Evolutionary conservation across 2,329 filamentous ascomycete species (phyloP).

Genomic region (Bipolaris sorokiniana): DNA sequence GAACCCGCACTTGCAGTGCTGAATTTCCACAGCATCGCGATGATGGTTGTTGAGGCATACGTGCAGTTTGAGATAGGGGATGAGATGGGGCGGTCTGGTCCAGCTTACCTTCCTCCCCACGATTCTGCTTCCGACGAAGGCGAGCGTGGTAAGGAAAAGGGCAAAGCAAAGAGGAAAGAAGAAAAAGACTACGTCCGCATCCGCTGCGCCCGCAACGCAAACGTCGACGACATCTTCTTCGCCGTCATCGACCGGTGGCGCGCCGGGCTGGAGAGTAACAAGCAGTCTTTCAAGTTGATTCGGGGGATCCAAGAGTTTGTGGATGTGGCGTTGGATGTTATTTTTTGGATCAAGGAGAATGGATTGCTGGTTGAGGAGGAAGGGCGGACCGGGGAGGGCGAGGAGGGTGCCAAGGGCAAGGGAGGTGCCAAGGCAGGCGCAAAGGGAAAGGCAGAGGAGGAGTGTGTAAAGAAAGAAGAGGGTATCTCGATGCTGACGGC

Average conservation of each 20-base stretch:
- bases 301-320: conserved; percentile 43
- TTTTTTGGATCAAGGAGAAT: conserved; percentile 40
- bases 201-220: conserved; percentile 19
- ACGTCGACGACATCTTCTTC: conserved; percentile 44
- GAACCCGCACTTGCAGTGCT: conserved; percentile 32
- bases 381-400: conserved; percentile 18
- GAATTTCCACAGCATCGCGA: conserved; percentile 44
- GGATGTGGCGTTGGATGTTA: conserved; percentile 39
- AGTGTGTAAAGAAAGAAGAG: conserved; percentile 18
- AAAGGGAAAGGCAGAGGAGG: conserved; percentile 25
- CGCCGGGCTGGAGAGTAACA: conserved; percentile 26
- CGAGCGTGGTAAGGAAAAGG: conserved; percentile 5
- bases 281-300: conserved; percentile 25
- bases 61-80: conserved; percentile 36
- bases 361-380: conserved; percentile 21
- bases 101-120: not conserved
- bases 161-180: conserved; percentile 11
- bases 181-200: conserved; percentile 12
- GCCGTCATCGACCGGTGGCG: conserved; percentile 42
- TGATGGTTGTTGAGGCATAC: conserved; percentile 42
- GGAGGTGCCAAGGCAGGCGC: no score
- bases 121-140: no score
- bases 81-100: conserved; percentile 10
- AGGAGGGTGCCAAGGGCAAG: conserved; percentile 4
- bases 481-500: conserved; percentile 1